These are phyloP conservation scores for Candida tunisiensis DNA, from an alignment of 1,139 yeast genomes.

Conservation along the genomic window DNA sequence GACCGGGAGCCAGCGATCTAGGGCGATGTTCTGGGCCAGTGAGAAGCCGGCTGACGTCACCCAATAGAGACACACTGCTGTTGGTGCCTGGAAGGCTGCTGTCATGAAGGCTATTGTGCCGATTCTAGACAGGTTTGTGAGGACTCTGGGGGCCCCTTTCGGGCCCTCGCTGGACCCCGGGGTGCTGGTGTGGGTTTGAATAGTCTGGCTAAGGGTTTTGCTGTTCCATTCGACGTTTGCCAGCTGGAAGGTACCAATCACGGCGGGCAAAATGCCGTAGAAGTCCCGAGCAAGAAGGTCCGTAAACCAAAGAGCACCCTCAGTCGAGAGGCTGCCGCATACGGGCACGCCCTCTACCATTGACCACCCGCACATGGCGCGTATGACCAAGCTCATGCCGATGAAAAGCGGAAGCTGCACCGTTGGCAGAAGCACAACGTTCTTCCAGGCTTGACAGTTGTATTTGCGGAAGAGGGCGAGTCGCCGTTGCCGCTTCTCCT, in stretches of 20 bases:
- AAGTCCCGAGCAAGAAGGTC: conserved; percentile 52
- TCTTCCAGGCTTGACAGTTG: conserved; percentile 68
- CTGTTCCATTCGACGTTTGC: conserved; percentile 70
- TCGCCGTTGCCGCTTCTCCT: conserved; percentile 65
- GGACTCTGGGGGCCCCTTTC: conserved; percentile 32
- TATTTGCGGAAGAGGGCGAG: conserved; percentile 46
- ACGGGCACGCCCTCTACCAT: conserved; percentile 25
- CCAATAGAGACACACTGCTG: conserved; percentile 74
- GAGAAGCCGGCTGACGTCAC: conserved; percentile 68
- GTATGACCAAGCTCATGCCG: conserved; percentile 53
- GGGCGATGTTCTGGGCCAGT: conserved; percentile 50
- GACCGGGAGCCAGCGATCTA: conserved; percentile 49
- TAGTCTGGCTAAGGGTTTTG: conserved; percentile 30
- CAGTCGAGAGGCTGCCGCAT: conserved; percentile 36
- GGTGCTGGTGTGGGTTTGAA: conserved; percentile 6
- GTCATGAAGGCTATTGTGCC: conserved; percentile 74
- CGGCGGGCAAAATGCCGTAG: conserved; percentile 45
- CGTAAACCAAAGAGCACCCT: conserved; percentile 41
- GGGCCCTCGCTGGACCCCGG: conserved; percentile 17
- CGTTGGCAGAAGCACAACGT: conserved; percentile 45
- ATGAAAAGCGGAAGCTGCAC: conserved; percentile 88
- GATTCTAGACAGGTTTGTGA: conserved; percentile 51
- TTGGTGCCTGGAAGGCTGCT: conserved; percentile 70
- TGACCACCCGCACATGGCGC: conserved; percentile 64
- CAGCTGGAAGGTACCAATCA: conserved; percentile 52